These are phyloP conservation scores for Phlyctochytrium arcticum DNA, from an alignment of 192 early-diverging fungal species.

Conservation along the genomic window DNA sequence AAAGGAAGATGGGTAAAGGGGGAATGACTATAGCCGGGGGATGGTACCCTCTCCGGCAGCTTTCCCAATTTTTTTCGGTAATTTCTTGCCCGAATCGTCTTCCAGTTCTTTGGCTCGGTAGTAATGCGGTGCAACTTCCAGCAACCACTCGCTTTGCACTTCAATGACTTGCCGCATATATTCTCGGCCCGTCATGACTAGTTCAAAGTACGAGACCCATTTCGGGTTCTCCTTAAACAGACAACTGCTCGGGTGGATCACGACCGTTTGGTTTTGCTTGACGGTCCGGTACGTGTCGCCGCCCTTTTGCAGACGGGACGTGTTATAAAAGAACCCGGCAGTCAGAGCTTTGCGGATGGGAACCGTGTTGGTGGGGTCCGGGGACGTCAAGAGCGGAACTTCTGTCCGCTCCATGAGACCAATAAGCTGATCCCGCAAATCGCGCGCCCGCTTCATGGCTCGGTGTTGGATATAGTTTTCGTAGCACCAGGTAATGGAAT, in stretches of 20 bases:
- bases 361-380: conserved; percentile 77
- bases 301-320: conserved; percentile 74
- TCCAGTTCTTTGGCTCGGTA: conserved; percentile 67
- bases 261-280: conserved; percentile 86
- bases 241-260: conserved; percentile 87
- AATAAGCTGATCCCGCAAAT: conserved; percentile 91
- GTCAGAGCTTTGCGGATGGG: conserved; percentile 91
- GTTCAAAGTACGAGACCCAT: conserved; percentile 88
- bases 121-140: conserved; percentile 82
- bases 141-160: conserved; percentile 81
- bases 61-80: conserved; percentile 42
- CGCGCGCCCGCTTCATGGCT: conserved; percentile 83
- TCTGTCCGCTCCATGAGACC: conserved; percentile 87
- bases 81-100: conserved; percentile 40
- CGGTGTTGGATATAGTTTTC: not conserved
- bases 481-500: not conserved
- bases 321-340: conserved; percentile 95
- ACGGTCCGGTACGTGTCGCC: conserved; percentile 89
- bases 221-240: conserved; percentile 77
- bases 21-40: too few relatives aligned
- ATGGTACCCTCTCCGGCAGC: too few relatives aligned
- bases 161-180: conserved; percentile 95
- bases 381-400: conserved; percentile 74
- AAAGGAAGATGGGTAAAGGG: too few relatives aligned
- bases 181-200: conserved; percentile 90